These are phyloP conservation scores for Spinacia oleracea DNA, from an alignment of 179 eudicot species.

Conservation along the genomic window DNA sequence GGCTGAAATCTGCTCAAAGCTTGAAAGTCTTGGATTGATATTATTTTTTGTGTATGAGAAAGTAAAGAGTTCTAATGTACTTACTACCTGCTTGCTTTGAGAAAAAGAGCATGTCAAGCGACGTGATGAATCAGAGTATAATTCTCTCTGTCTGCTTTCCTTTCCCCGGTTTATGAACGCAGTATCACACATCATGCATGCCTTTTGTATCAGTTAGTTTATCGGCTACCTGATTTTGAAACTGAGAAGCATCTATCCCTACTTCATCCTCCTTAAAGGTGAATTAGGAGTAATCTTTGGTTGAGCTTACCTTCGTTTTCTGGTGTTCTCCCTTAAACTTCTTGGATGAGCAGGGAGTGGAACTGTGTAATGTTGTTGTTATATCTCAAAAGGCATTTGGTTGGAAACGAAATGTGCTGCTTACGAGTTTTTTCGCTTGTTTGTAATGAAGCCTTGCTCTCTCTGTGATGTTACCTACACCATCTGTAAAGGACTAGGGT, in stretches of 20 bases:
- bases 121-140: background rate
- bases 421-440: too few relatives aligned
- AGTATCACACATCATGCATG: background rate
- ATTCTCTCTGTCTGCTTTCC: background rate
- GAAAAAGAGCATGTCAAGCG: background rate
- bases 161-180: background rate
- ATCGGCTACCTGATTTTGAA: background rate
- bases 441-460: background rate
- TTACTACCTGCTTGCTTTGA: background rate
- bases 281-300: background rate
- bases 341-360: background rate
- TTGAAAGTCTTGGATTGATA: background rate
- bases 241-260: background rate
- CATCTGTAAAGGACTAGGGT: background rate
- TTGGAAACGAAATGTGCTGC: too few relatives aligned
- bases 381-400: background rate
- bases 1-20: background rate
- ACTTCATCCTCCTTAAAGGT: background rate
- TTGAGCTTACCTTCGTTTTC: background rate
- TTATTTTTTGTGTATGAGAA: background rate
- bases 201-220: background rate
- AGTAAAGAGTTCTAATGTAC: background rate
- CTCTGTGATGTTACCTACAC: background rate
- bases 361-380: background rate
- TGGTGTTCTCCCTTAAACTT: background rate